phyloP scores from a whole-genome alignment of 2,329 filamentous ascomycete genomes.

The Ascomycota sp. region DNA sequence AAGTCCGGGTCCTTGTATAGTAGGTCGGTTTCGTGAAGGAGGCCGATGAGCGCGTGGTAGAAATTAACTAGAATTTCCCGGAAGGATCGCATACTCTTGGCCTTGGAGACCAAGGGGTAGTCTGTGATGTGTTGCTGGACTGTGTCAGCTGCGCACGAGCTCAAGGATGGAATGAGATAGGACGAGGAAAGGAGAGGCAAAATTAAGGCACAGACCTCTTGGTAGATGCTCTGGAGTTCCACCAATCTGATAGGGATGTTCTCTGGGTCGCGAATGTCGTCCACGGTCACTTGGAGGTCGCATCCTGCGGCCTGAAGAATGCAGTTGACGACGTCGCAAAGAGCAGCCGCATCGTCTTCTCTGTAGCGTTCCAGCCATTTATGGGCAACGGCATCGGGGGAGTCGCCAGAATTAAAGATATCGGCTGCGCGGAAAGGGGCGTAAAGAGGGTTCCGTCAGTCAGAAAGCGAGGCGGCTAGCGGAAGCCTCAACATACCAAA shows the following conservation, averaged over 20 bases:
- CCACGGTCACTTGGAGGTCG: constrained; percentile 52
- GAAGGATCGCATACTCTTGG: constrained; percentile 58
- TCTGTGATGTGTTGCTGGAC: constrained; percentile 56
- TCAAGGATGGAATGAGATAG: background rate
- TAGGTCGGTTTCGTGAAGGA: constrained; percentile 62
- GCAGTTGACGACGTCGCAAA: constrained; percentile 46
- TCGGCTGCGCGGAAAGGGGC: constrained; percentile 34
- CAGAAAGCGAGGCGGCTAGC: constrained; percentile 1
- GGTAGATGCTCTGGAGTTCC: constrained; percentile 77
- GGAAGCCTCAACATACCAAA: constrained; percentile 26
- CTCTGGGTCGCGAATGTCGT: constrained; percentile 80
- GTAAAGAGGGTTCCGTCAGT: constrained; percentile 6
- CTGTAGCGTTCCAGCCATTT: constrained; percentile 40
- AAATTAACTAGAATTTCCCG: constrained; percentile 60
- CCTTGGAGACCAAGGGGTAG: constrained; percentile 75
- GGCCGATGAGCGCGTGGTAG: constrained; percentile 54
- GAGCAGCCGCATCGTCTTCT: constrained; percentile 28
- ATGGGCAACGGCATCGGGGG: constrained; percentile 33
- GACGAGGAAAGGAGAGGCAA: background rate
- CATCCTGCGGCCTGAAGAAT: constrained; percentile 59
- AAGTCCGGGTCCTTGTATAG: constrained; percentile 60
- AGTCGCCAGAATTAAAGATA: constrained; percentile 39
- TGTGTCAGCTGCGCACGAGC: constrained; percentile 8
- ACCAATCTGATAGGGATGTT: constrained; percentile 58
- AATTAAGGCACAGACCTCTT: constrained; percentile 41